phyloP scores from a whole-genome alignment of 2,329 filamentous ascomycete species.

The Claviceps sp. region DNA sequence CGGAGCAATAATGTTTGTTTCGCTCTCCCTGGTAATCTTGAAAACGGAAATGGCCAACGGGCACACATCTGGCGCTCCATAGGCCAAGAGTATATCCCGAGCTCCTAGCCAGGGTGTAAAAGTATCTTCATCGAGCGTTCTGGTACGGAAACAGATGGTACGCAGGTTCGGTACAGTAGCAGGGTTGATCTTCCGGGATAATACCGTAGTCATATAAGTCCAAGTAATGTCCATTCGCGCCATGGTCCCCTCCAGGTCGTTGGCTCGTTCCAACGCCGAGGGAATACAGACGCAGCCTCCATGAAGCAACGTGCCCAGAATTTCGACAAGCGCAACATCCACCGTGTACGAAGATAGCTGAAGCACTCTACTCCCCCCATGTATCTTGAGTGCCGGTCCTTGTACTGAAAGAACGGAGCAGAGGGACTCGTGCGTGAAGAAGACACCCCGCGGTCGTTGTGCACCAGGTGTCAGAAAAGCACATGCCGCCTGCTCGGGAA shows the following conservation, averaged over 20 bases:
- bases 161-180: conserved; percentile 22
- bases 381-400: conserved; percentile 34
- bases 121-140: conserved; percentile 35
- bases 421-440: conserved; percentile 46
- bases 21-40: conserved; percentile 23
- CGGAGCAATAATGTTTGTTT: conserved; percentile 29
- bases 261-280: conserved; percentile 31
- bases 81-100: conserved; percentile 34
- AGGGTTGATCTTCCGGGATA: conserved; percentile 34
- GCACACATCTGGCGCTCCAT: conserved; percentile 37
- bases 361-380: conserved; percentile 37
- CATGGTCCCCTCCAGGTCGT: conserved; percentile 36
- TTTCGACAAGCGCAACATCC: conserved; percentile 38
- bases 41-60: conserved; percentile 37
- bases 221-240: conserved; percentile 35
- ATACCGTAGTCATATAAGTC: conserved; percentile 43
- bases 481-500: conserved; percentile 40
- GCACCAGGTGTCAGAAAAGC: conserved; percentile 44
- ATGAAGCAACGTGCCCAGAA: conserved; percentile 36
- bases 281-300: conserved; percentile 50
- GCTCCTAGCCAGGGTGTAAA: conserved; percentile 32
- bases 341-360: conserved; percentile 42
- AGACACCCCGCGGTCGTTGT: conserved; percentile 41
- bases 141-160: conserved; percentile 33
- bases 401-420: conserved; percentile 40